Evolutionary conservation across 148 eudicot species (phyloP).

Genomic region (Rhododendron vialii): DNA sequence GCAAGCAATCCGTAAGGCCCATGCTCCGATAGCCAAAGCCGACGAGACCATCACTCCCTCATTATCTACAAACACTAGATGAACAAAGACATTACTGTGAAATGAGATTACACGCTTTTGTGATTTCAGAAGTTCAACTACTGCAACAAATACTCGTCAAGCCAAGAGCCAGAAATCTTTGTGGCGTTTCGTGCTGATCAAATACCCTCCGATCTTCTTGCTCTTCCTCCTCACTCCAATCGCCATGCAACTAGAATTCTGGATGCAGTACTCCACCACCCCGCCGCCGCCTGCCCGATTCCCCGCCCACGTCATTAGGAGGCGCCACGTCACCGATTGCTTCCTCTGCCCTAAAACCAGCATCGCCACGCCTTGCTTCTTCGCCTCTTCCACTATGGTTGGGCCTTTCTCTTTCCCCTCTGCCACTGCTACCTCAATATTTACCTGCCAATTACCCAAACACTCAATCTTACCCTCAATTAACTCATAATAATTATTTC

Average conservation of each 20-base stretch:
- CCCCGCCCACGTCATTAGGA: constrained; percentile 68
- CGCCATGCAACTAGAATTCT: constrained; percentile 76
- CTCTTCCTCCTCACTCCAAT: constrained; percentile 75
- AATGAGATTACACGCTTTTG: not conserved
- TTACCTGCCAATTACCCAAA: constrained; percentile 33
- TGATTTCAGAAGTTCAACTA: not conserved
- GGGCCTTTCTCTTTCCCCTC: constrained; percentile 85
- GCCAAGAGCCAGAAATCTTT: constrained; percentile 93
- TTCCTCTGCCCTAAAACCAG: constrained; percentile 83
- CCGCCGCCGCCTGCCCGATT: constrained; percentile 23
- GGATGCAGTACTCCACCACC: constrained; percentile 75
- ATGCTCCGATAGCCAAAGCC: no score
- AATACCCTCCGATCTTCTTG: constrained; percentile 68
- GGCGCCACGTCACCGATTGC: constrained; percentile 60
- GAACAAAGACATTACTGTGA: not conserved
- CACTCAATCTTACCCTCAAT: not conserved
- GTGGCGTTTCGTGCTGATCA: constrained; percentile 85
- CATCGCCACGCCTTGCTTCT: constrained; percentile 48
- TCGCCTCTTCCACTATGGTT: constrained; percentile 63
- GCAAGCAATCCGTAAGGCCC: no score
- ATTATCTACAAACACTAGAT: not conserved
- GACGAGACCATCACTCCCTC: not conserved
- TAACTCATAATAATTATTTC: not conserved
- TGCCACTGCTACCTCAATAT: constrained; percentile 50
- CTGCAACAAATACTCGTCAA: constrained; percentile 12